These are phyloP conservation scores for Taiwanofungus camphoratus DNA, from an alignment of 1,284 basidiomycete genomes.

Conservation along the genomic window DNA sequence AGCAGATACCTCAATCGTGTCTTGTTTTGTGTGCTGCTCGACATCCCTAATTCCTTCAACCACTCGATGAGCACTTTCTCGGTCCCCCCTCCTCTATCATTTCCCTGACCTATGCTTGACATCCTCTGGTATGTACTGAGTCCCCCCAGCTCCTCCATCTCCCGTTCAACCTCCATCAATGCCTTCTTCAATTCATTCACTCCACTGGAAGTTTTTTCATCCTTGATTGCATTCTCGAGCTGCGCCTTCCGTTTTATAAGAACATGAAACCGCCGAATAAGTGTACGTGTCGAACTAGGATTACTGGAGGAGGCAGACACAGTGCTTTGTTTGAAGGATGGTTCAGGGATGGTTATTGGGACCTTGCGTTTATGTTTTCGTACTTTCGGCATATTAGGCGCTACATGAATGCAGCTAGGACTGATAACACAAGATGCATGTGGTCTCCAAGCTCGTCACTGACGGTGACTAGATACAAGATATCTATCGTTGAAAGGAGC, in stretches of 20 bases:
- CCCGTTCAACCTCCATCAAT: conserved; percentile 46
- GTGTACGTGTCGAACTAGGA: conserved; percentile 50
- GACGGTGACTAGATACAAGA: no score
- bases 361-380: conserved; percentile 24
- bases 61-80: conserved; percentile 74
- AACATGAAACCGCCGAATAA: conserved; percentile 67
- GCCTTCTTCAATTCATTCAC: conserved; percentile 17
- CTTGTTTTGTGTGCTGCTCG: conserved; percentile 18
- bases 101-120: conserved; percentile 74
- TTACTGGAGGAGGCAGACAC: conserved; percentile 32
- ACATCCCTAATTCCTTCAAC: conserved; percentile 49
- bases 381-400: conserved; percentile 23
- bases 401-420: no score
- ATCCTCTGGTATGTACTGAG: conserved; percentile 76
- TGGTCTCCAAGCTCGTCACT: no score
- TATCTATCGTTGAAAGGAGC: no score
- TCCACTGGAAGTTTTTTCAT: conserved; percentile 3
- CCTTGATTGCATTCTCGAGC: conserved; percentile 24
- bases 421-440: no score
- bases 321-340: conserved; percentile 7
- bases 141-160: conserved; percentile 69
- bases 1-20: conserved; percentile 40
- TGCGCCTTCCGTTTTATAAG: conserved; percentile 56
- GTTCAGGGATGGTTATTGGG: conserved; percentile 20
- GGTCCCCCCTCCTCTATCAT: conserved; percentile 79